Evolutionary conservation across 176 grass and related monocot species (phyloP), one percentile per base, ranked within the genome.

Genomic region (Aegilops bicornis): DNA sequence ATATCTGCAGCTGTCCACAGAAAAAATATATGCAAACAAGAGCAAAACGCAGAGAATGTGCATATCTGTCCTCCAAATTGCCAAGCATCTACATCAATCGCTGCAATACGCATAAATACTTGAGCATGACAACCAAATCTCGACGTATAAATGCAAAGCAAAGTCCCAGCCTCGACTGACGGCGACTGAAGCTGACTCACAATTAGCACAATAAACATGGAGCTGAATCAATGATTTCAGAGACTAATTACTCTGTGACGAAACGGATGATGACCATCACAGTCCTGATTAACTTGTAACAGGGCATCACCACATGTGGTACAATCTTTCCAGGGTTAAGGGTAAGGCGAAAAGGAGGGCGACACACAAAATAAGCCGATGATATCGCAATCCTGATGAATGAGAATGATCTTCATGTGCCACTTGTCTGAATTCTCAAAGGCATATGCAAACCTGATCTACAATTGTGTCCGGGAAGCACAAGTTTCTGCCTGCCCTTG

Each of bases 121-220:
- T 45, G 17, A 32, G 12, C 43, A 69, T 24, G 71, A 43, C 63
- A 84, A 64, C 22, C 52, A 79, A 64, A 84, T 84, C 75, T 50
- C 22, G 22, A 7, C 52, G 6, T 87, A 60, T 33, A 64, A 43
- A 45, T 86, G 86, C 42, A 58, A 77, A 85, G 74, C 61, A 43
- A 84, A 86, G 77, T 77, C 54, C 78, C 39, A 73, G 83, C 88
- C 88, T 66, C 79, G n/a, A 59, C 27, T 7, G 90, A 90, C 45
- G 29, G 79, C 33, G 88, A 86, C 85, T 71, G 56, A 84, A 75
- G 67, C 20, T 29, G 67, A 79, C 86, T 52, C 77, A 39, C 19
- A 48, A 10, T 20, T 8, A 37, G 32, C 20, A 76, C 69, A 30
- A 23, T 6, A 52, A 54, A 50, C 22, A 64, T 14, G 22, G 4